Base-by-base conservation (phyloP, 1,139 yeast genomes). In the Suhomyces choctaworum region DNA sequence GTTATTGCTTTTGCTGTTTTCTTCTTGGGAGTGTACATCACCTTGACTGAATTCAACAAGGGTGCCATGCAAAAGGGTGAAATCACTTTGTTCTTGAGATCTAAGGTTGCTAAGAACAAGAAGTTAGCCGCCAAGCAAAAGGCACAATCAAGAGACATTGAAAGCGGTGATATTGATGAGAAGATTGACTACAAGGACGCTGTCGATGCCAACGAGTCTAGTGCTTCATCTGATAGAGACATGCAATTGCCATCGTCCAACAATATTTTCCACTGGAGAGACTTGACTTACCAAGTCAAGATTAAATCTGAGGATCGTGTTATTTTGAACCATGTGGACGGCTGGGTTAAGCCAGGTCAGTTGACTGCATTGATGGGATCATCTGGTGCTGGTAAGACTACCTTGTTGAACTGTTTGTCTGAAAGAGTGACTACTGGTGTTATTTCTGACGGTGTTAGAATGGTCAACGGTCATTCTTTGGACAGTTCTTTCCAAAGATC, bases 51-150 rank as follows among this genome's bases (percentile, higher is more conserved):
- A 62, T 62, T 63, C 43, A 82, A 82, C 52, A 82, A 80, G 51
- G 87, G 89, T 56, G 78, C 86, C 15, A 76, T 80, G 64, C 89
- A 86, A 56, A 83, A 80, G 65, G 96, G 95, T 64, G 96, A 87
- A 63, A 74, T 85, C 36, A 68, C 84, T 39, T 73, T 86, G 29
- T 87, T 79, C 68, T 82, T 80, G 42, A 49, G 48, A 34, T 49
- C 54, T 16, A 39, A 58, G 24, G 49, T 62, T 37, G 51, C 48
- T 30, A 58, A 60, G 45, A 52, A 51, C 35, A 60, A 51, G 48
- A 54, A 48, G 41, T 53, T 56, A 31, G 42, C 57, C 35, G 46
- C 48, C 15, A 54, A 60, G 38, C 55, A 58, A 29, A 52, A 44
- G 15, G 54, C 54, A 25, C 31, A 42, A 11, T 29, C 37, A 10